Base-by-base conservation (phyloP, 1,284 basidiomycete species). In the Boletus semigastroideus region DNA sequence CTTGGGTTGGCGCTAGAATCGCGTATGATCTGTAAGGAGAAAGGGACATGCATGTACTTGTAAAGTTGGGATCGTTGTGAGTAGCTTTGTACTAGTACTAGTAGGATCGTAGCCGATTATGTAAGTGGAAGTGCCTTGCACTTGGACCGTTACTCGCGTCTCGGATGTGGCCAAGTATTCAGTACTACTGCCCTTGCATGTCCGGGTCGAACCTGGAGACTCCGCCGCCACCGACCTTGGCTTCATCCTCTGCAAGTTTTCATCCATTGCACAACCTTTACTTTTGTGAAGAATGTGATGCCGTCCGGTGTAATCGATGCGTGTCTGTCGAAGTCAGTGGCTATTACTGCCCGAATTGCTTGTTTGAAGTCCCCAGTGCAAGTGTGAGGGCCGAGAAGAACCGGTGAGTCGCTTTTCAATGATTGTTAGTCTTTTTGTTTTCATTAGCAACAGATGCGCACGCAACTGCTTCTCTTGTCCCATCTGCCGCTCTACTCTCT, bases 251-350 rank as follows among this genome's bases (percentile, higher is more conserved):
- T 0, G 78, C 82, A 61, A 85, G 81, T 59, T 92, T 94, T 67
- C 90, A 95, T 61, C 82, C 88, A 2, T 80, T 99, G 10, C 82
- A 90, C 58, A 80, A 82, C 19, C 84, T 99, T 16, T 97, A 94
- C 74, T 99, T 98, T 71, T 99, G 97, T 72, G 95, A 98, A 71
- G 96, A 98, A 78, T 99, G 97, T 72, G 94, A 98, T 69, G 87
- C 90, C 2, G 83, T 99, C 39, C 78, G 94, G 49, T 99, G 97
- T 67, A 90, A 95, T 65, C 82, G 87, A 59, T 99, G 97, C 63
- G 91, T 97, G 9, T 83, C 86, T 5, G 76, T 92, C 47, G 97
- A 99, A 79, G 88, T 98, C 66, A 92, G 92, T 65, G 92, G 91
- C 48, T 98, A 98, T 72, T 98, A 92, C 69, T 99, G 97, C 66